Percentiles rank a stretch among this genome's conserved stretches.
These are phyloP conservation scores for Coniella vitis DNA, from an alignment of 2,329 filamentous ascomycete genomes.

Conservation along the genomic window DNA sequence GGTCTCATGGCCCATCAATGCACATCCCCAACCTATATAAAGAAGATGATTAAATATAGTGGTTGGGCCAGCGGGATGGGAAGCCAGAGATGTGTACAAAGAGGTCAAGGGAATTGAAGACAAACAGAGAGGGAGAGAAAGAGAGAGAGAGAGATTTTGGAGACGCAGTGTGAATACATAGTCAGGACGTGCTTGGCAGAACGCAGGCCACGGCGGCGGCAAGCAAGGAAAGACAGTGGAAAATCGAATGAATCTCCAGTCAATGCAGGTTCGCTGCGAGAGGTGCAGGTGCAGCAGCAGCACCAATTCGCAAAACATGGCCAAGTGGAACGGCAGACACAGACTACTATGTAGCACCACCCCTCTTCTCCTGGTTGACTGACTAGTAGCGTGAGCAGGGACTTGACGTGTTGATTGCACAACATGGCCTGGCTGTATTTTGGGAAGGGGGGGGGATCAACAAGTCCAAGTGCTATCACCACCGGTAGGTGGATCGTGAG, in stretches of 20 bases:
- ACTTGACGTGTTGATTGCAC: slow-evolving; percentile 10
- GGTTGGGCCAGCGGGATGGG: too few relatives aligned
- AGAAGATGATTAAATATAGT: too few relatives aligned
- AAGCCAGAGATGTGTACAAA: too few relatives aligned
- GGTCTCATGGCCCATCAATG: too few relatives aligned
- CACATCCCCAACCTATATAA: too few relatives aligned
- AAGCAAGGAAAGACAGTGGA: slow-evolving; percentile 9
- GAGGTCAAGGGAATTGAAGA: too few relatives aligned
- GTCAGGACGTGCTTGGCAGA: slow-evolving; percentile 7
- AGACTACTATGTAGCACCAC: slow-evolving; percentile 14
- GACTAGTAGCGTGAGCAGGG: slow-evolving; percentile 13
- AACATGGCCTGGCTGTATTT: slow-evolving; percentile 8
- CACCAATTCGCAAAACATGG: slow-evolving; percentile 8
- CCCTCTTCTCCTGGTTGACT: neutral
- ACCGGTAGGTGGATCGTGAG: slow-evolving; percentile 3
- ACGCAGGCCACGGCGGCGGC: slow-evolving; percentile 9
- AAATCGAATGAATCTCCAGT: slow-evolving; percentile 11
- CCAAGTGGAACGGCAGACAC: slow-evolving; percentile 7
- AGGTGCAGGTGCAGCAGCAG: slow-evolving; percentile 14
- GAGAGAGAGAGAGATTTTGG: slow-evolving; percentile 5
- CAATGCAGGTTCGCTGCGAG: slow-evolving; percentile 15
- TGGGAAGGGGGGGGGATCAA: slow-evolving; percentile 10
- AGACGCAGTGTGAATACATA: neutral
- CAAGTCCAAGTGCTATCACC: slow-evolving; percentile 1
- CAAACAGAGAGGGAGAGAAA: neutral